Evolutionary conservation across 768 basidiomycete genomes (phyloP), one percentile per base, ranked within the genome.

Genomic region (Boletus subcaerulescens): DNA sequence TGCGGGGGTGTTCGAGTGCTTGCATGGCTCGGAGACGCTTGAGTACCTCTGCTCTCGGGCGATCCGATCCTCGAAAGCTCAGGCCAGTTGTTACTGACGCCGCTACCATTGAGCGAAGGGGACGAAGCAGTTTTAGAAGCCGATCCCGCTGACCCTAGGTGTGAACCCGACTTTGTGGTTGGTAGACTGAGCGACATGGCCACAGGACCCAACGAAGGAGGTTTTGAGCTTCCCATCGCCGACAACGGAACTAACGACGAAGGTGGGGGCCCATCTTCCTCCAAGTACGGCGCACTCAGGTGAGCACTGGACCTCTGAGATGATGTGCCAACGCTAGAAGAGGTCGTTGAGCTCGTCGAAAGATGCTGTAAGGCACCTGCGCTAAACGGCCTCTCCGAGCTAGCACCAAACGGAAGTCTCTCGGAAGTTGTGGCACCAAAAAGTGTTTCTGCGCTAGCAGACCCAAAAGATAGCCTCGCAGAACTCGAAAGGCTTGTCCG

Each of bases 401-500:
- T 20, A 10, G 56, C 49, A 43, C 44, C 56, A 22, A 72, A 51
- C 8, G 55, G 38, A 40, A 53, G 50, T 49, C 61, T 59, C 24
- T 70, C 68, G 4, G 70, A 53, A 20, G 50, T 17, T 3, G 45
- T 22, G 17, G 43, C 26, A 42, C 53, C 50, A 32, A 68, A 61
- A 2, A 55, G 50, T 41, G 51, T 62, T 26, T 69, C 69, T 17
- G 59, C 43, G 50, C 29, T 39, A 12, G 55, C 46, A 14, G 54
- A 53, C 35, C 60, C 56, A 42, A 68, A 58, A 6, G 65, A 66
- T 18, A 48, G 56, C 18, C 59, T 51, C 8, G 55, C 44, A 50
- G 60, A 53, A 35, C 56, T 53, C 11, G 64, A 61, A 45, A 69
- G 50, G 32, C 56, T 66, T 15, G 68, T 31, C 20, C 66, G 53